Evolutionary conservation across 257 asterid species (phyloP).

Genomic region (Solanum chilense): DNA sequence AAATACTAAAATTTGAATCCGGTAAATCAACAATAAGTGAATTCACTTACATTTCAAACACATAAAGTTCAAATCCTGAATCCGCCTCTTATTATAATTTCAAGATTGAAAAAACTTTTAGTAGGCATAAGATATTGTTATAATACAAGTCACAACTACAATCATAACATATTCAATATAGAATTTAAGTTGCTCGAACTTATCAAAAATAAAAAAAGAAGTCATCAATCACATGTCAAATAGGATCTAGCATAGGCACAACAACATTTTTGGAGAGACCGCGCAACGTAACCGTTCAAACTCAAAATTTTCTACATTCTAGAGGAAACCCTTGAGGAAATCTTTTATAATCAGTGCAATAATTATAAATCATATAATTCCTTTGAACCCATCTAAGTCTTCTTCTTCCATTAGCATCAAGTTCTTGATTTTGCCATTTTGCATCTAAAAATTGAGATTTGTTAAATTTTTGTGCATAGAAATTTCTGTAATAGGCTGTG

Average conservation of each 20-base stretch:
- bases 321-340: slow-evolving; percentile 53
- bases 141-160: neutral
- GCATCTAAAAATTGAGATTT: slow-evolving; percentile 23
- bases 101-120: neutral
- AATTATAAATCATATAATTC: slow-evolving; percentile 72
- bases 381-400: slow-evolving; percentile 79
- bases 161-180: neutral
- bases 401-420: slow-evolving; percentile 54
- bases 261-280: neutral
- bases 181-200: neutral
- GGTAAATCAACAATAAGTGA: neutral
- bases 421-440: slow-evolving; percentile 46
- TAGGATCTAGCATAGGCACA: too few species aligned
- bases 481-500: slow-evolving; percentile 62
- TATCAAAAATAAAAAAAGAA: neutral
- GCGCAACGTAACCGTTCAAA: neutral
- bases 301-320: slow-evolving; percentile 31
- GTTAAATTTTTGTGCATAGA: slow-evolving; percentile 25
- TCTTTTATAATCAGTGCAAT: slow-evolving; percentile 50
- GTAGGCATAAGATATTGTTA: neutral
- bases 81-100: neutral
- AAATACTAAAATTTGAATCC: neutral
- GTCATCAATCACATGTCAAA: rapidly evolving
- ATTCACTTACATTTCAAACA: neutral
- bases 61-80: neutral